Conservation (phyloP, 441 rosid species). For the Populus hybrid region DNA sequence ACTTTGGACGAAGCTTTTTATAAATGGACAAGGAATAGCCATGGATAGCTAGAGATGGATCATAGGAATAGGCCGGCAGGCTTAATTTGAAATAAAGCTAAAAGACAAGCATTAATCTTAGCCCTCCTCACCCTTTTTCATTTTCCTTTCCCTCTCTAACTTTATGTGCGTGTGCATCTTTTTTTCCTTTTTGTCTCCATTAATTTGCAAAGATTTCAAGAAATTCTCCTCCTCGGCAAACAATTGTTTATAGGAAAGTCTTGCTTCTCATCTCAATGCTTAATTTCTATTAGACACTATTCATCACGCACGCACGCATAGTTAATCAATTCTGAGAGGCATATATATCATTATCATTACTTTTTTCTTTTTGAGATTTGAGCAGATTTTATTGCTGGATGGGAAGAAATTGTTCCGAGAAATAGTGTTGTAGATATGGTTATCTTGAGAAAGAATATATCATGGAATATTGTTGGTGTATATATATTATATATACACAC, state of each 20-base stretch:
- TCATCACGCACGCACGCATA: background rate
- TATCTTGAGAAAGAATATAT: too few species aligned
- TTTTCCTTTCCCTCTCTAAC: background rate
- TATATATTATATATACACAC: too few species aligned
- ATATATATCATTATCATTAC: background rate
- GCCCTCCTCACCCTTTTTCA: too few species aligned
- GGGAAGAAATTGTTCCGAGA: background rate
- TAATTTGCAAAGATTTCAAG: constrained; percentile 5
- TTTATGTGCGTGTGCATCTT: constrained; percentile 4
- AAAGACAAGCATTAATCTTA: constrained; percentile 9
- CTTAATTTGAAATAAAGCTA: constrained; percentile 9
- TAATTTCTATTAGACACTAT: background rate
- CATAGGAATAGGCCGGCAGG: constrained; percentile 16
- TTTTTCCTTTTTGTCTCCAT: background rate
- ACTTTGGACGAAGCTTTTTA: constrained; percentile 6
- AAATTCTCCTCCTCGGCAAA: background rate
- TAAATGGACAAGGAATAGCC: background rate
- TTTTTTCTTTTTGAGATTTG: background rate
- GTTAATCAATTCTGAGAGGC: background rate
- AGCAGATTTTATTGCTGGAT: background rate
- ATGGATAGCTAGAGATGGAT: background rate
- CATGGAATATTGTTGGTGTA: background rate
- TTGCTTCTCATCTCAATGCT: background rate
- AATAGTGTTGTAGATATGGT: background rate
- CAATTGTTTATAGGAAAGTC: background rate